Percentiles rank a stretch among this genome's conserved stretches.
Evolutionary conservation across 2,329 filamentous ascomycete species (phyloP).

Genomic region (Verticillium nonalfalfae): DNA sequence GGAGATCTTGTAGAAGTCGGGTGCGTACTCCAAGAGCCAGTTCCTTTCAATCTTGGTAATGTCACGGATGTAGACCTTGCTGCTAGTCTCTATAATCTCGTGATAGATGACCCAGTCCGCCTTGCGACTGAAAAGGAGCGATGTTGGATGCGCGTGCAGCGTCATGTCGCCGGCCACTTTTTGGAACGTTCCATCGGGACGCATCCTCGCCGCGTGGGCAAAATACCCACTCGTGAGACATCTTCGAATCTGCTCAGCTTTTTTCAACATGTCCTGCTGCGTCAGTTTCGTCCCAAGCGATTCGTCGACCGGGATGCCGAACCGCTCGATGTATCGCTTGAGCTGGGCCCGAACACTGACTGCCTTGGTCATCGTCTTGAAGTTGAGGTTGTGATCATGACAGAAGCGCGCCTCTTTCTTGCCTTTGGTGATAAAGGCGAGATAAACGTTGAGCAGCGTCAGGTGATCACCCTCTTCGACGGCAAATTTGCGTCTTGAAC

Average conservation of each 20-base stretch:
- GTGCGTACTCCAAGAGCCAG: slow-evolving; percentile 88
- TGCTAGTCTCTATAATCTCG: slow-evolving; percentile 82
- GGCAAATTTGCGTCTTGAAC: slow-evolving; percentile 72
- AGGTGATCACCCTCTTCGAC: slow-evolving; percentile 92
- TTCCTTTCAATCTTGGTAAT: slow-evolving; percentile 87
- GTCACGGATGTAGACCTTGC: slow-evolving; percentile 86
- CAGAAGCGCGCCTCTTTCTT: slow-evolving; percentile 83
- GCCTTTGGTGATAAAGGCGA: slow-evolving; percentile 77
- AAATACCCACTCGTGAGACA: slow-evolving; percentile 91
- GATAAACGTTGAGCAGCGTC: slow-evolving; percentile 89
- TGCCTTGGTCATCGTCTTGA: slow-evolving; percentile 73
- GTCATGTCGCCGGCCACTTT: slow-evolving; percentile 75
- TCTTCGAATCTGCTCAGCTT: slow-evolving; percentile 69
- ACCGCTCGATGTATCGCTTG: slow-evolving; percentile 79
- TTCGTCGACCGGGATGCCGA: slow-evolving; percentile 67
- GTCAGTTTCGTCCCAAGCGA: slow-evolving; percentile 28
- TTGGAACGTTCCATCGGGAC: slow-evolving; percentile 82
- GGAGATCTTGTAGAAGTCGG: slow-evolving; percentile 68
- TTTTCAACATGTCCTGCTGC: slow-evolving; percentile 17
- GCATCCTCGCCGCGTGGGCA: slow-evolving; percentile 88
- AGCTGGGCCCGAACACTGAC: slow-evolving; percentile 84
- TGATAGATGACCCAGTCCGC: slow-evolving; percentile 96
- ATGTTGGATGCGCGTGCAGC: slow-evolving; percentile 84
- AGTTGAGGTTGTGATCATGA: slow-evolving; percentile 80
- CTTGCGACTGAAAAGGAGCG: slow-evolving; percentile 92